These are phyloP conservation scores for Lipomyces kockii DNA, from an alignment of 805 yeast species.

Conservation along the genomic window DNA sequence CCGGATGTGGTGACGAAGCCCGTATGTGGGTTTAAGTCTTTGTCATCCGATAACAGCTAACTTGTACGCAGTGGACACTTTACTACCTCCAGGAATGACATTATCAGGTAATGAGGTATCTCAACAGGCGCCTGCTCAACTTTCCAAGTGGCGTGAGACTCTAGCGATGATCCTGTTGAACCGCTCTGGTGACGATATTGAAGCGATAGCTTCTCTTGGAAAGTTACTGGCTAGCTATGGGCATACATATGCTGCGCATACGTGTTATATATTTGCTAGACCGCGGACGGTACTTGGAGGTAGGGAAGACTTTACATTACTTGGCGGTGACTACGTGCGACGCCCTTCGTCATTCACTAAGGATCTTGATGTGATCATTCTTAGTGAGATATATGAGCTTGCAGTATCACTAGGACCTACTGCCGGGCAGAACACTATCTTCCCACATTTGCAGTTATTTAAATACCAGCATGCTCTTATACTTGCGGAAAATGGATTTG, in stretches of 20 bases:
- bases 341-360: slow-evolving; percentile 52
- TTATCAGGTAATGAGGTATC: slow-evolving; percentile 12
- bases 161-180: slow-evolving; percentile 44
- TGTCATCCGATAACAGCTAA: not conserved
- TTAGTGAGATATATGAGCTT: slow-evolving; percentile 75
- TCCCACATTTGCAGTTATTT: slow-evolving; percentile 61
- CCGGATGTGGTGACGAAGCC: slow-evolving; percentile 63
- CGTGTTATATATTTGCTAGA: slow-evolving; percentile 46
- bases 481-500: slow-evolving; percentile 69
- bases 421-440: slow-evolving; percentile 34
- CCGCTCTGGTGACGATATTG: slow-evolving; percentile 40
- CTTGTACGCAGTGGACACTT: slow-evolving; percentile 26
- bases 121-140: slow-evolving; percentile 17
- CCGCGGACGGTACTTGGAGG: slow-evolving; percentile 41
- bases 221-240: slow-evolving; percentile 47
- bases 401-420: slow-evolving; percentile 47
- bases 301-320: slow-evolving; percentile 39
- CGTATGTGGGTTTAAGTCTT: slow-evolving; percentile 51
- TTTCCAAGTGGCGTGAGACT: slow-evolving; percentile 43
- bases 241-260: slow-evolving; percentile 49
- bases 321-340: slow-evolving; percentile 40
- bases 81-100: slow-evolving; percentile 26
- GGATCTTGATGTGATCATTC: slow-evolving; percentile 54
- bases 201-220: slow-evolving; percentile 48
- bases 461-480: slow-evolving; percentile 70